These are phyloP conservation scores for Pseudonitzschia pungens DNA, from an alignment of 108 stramenopile genomes.

Conservation along the genomic window DNA sequence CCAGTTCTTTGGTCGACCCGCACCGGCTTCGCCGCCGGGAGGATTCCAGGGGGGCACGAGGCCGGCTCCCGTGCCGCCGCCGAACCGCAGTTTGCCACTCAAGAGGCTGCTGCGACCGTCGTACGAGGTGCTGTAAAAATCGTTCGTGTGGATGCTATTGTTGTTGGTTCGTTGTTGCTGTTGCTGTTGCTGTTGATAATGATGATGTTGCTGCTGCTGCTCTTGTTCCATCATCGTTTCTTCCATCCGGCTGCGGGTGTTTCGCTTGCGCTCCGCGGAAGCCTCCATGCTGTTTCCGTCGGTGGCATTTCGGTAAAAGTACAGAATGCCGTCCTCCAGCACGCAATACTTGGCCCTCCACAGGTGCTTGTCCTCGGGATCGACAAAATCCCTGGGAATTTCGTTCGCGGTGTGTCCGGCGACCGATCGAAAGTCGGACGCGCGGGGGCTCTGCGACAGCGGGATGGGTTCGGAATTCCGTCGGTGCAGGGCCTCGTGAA, in stretches of 20 bases:
- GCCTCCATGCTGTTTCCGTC: constrained; percentile 70
- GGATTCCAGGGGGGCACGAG: too few species aligned
- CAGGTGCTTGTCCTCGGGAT: constrained; percentile 66
- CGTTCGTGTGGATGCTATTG: too few species aligned
- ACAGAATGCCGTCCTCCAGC: constrained; percentile 68
- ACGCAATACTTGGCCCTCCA: constrained; percentile 83
- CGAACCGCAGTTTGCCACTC: too few species aligned
- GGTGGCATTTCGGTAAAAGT: constrained; percentile 68
- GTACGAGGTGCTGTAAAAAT: too few species aligned
- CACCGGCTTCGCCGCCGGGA: too few species aligned
- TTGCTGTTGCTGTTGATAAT: background rate
- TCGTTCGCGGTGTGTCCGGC: too few species aligned
- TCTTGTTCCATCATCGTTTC: background rate
- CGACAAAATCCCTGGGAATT: constrained; percentile 49
- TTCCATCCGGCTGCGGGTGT: background rate
- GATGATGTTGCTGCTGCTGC: too few species aligned
- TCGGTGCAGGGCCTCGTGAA: constrained; percentile 16
- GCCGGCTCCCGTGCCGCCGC: too few species aligned
- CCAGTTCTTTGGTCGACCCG: background rate
- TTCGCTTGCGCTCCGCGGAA: constrained; percentile 54
- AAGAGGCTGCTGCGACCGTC: too few species aligned
- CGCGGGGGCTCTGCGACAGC: background rate
- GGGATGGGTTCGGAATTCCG: constrained; percentile 5
- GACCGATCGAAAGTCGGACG: too few species aligned
- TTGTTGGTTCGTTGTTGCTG: too few species aligned